These are phyloP conservation scores for Phlebiopsis gigantea DNA, from an alignment of 768 basidiomycete genomes.

Conservation along the genomic window DNA sequence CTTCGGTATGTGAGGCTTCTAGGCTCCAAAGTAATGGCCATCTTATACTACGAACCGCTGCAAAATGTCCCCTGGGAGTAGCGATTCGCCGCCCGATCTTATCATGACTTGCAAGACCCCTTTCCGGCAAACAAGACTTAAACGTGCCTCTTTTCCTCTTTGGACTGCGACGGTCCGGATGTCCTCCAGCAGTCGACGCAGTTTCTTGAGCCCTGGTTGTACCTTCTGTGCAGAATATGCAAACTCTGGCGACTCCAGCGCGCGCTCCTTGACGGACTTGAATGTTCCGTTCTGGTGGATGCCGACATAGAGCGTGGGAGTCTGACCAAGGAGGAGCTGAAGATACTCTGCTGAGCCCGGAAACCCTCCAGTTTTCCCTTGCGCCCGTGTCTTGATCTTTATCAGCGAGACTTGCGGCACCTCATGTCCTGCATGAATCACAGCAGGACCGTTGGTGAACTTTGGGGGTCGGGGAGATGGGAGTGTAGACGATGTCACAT, in stretches of 20 bases:
- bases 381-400: constrained; percentile 10
- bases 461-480: neutral
- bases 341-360: constrained; percentile 60
- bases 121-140: constrained; percentile 51
- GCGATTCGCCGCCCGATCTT: constrained; percentile 35
- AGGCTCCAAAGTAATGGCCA: no score
- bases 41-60: no score
- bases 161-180: constrained; percentile 47
- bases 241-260: constrained; percentile 19
- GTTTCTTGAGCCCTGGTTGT: constrained; percentile 27
- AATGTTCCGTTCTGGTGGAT: constrained; percentile 54
- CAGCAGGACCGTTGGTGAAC: neutral
- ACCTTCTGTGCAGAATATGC: constrained; percentile 17
- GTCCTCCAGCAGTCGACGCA: constrained; percentile 21
- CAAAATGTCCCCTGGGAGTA: no score
- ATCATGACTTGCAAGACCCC: constrained; percentile 45
- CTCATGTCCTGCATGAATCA: neutral
- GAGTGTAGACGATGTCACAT: neutral
- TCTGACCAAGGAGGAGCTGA: constrained; percentile 68
- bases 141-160: constrained; percentile 44
- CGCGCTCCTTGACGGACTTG: constrained; percentile 39
- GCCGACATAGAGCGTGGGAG: constrained; percentile 53
- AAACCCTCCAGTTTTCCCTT: constrained; percentile 6
- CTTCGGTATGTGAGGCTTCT: no score
- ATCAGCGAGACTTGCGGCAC: constrained; percentile 7